phyloP scores from a whole-genome alignment of 2,329 filamentous ascomycete genomes.

The Colletotrichum sp. region DNA sequence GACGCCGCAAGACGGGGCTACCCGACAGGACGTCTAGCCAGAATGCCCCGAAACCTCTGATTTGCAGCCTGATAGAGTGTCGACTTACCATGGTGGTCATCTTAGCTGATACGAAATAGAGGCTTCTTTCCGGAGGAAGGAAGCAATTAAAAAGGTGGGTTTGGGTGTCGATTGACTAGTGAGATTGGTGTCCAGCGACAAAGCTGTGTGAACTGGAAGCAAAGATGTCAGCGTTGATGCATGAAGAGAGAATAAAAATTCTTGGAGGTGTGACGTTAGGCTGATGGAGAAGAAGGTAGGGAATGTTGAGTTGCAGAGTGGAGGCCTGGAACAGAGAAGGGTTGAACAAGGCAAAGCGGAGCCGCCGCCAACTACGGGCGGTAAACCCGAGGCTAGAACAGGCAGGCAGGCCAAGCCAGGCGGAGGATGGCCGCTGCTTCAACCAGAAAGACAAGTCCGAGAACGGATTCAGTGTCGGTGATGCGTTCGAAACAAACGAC shows the following conservation, averaged over 20 bases:
- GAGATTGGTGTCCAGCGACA: background rate
- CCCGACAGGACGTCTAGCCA: background rate
- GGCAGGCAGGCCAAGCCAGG: background rate
- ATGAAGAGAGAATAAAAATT: background rate
- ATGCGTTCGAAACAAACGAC: background rate
- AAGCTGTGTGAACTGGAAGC: background rate
- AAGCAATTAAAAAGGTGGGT: background rate
- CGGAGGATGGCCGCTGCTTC: background rate
- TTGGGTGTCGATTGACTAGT: background rate
- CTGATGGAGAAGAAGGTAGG: conserved; percentile 1
- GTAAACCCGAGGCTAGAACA: conserved; percentile 1
- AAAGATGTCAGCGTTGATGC: background rate
- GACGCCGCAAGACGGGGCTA: background rate
- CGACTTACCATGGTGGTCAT: conserved; percentile 60
- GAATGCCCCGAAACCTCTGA: background rate
- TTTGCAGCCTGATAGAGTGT: background rate
- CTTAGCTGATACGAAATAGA: conserved; percentile 27
- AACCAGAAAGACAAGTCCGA: background rate
- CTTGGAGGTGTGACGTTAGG: background rate
- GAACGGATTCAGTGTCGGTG: background rate
- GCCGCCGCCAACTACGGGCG: background rate
- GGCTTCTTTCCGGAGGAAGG: conserved; percentile 21
- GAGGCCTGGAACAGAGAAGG: conserved; percentile 19
- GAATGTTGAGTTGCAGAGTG: conserved; percentile 15
- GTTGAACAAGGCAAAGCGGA: conserved; percentile 14